A percentile compares a stretch with the other conserved stretches of the same genome.
Conservation (phyloP, 2,329 filamentous ascomycete genomes). For the Xylaria polymorpha region DNA sequence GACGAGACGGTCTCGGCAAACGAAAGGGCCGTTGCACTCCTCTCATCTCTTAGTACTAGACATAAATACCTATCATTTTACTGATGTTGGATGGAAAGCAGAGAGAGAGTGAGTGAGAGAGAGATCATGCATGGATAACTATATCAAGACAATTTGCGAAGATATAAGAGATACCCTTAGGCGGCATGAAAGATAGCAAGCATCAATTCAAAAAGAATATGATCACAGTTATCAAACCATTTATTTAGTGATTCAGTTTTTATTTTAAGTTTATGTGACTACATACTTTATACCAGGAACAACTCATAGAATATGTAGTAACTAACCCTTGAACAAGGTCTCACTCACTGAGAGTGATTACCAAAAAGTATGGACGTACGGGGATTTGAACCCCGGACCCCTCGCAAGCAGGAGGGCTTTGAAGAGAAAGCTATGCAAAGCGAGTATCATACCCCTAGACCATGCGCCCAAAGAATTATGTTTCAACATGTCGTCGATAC, state of each 20-base stretch:
- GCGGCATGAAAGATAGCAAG: slow-evolving; percentile 5
- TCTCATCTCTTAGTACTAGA: slow-evolving; percentile 15
- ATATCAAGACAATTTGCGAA: slow-evolving; percentile 5
- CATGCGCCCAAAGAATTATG: slow-evolving; percentile 28
- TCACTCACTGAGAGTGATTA: background rate
- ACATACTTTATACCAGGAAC: background rate
- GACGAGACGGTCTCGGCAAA: background rate
- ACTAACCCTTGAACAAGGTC: background rate
- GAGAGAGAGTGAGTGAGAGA: background rate
- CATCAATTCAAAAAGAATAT: slow-evolving; percentile 4
- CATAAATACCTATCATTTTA: slow-evolving; percentile 7
- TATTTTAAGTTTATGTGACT: too few species aligned
- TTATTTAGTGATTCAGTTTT: too few species aligned
- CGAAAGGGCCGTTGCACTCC: background rate
- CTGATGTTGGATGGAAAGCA: slow-evolving; percentile 8
- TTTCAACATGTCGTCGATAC: background rate
- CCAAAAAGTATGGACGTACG: slow-evolving; percentile 34
- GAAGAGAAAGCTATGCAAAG: too few species aligned
- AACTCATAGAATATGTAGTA: background rate
- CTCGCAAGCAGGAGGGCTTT: too few species aligned
- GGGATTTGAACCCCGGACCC: slow-evolving; percentile 43
- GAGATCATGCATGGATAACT: slow-evolving; percentile 21
- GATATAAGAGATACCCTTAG: slow-evolving; percentile 34
- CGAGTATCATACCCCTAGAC: slow-evolving; percentile 42
- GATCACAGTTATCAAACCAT: too few species aligned